Evolutionary conservation across 441 rosid species (phyloP), one percentile per base, ranked within the genome.

Genomic region (Kokia cookei): DNA sequence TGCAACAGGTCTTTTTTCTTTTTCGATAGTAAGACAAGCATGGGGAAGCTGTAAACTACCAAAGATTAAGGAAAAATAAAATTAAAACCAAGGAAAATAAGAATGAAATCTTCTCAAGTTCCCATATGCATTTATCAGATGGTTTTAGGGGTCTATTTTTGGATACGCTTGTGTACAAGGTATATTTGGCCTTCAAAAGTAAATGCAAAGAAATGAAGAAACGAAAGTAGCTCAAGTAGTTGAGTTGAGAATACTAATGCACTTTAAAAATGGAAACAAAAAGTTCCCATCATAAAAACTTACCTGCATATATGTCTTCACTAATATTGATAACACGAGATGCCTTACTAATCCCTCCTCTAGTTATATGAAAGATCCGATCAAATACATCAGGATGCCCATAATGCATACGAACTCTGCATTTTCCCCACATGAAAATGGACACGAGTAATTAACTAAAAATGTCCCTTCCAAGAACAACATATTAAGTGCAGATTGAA

Each of bases 351-450:
- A 95, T 89, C 70, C 99, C 99, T 76, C 99, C 99, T 35, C 99
- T 96, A 81, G 96, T 90, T 75, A 93, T 86, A 79, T 95, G 99
- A 79, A 95, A 95, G 60, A 95, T 71, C 76, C 99, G 85, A 79
- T 95, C 98, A 82, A 95, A 95, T 74, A 95, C 97, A 87, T 95
- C 99, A 71, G 99, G 99, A 84, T 95, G 98, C 75, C 99, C 99
- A 82, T 95, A 95, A 83, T 95, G 99, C 98, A 95, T 93, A 60
- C 99, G 98, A 68, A 95, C 98, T 78, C 99, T 95, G 93, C 83
- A 81, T 63, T 65, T 69, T 79, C 80, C 37, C 68, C 42, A 75
- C 62, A 69, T 27, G 65, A 79, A 75, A 57, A 45, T 26, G 61
- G 19, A 47, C 17, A 15, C 55, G 67, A 65, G 69, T 15, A 63